Evolutionary conservation across 2,329 filamentous ascomycete genomes (phyloP).

Genomic region (Ophiostoma montium): DNA sequence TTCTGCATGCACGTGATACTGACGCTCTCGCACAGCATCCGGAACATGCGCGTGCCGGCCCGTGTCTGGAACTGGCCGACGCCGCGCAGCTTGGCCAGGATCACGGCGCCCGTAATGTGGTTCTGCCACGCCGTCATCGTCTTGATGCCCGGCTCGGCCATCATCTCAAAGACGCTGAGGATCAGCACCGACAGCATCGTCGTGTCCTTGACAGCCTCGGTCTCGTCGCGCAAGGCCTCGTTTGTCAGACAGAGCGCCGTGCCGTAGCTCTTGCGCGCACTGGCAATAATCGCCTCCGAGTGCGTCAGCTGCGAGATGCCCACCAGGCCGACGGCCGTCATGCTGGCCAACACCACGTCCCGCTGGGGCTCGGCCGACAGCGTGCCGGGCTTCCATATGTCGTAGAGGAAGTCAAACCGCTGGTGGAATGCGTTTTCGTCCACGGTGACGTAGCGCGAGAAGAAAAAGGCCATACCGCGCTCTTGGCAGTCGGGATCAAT

Average conservation of each 20-base stretch:
- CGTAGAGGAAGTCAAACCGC: constrained; percentile 38
- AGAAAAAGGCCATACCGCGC: constrained; percentile 34
- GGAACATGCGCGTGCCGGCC: constrained; percentile 36
- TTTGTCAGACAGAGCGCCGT: constrained; percentile 37
- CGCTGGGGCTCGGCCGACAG: constrained; percentile 19
- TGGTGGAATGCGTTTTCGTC: constrained; percentile 31
- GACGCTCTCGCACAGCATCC: constrained; percentile 36
- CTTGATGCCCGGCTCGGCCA: constrained; percentile 31
- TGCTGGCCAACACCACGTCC: constrained; percentile 35
- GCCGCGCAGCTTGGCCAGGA: constrained; percentile 35
- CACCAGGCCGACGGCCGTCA: constrained; percentile 40
- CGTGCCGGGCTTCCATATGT: constrained; percentile 35
- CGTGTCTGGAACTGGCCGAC: constrained; percentile 29
- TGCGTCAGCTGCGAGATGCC: constrained; percentile 33
- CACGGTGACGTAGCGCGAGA: constrained; percentile 34
- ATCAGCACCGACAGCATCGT: constrained; percentile 41
- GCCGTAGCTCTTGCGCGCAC: constrained; percentile 36
- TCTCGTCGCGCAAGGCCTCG: constrained; percentile 30
- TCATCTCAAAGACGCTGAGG: constrained; percentile 39
- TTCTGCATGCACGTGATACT: constrained; percentile 38
- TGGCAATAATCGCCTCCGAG: constrained; percentile 28
- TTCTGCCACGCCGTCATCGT: constrained; percentile 38
- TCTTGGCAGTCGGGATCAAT: constrained; percentile 26
- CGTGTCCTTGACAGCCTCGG: constrained; percentile 30
- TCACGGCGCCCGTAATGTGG: constrained; percentile 38